Base-by-base conservation (phyloP, 768 basidiomycete genomes). In the Zangia roseola region DNA sequence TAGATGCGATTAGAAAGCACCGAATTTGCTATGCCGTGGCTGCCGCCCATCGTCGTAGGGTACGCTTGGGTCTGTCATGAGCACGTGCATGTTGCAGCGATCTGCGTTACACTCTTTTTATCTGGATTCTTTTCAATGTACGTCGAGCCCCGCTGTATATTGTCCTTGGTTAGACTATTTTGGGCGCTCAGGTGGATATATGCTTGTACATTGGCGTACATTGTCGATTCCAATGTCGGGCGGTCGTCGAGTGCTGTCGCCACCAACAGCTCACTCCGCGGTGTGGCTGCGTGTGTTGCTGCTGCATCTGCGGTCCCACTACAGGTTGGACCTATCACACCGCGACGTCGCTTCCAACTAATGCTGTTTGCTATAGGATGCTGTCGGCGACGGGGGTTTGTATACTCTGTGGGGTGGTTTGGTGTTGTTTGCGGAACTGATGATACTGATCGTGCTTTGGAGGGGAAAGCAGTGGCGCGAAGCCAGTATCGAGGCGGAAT, bases 191-290 rank as follows among this genome's bases (percentile, higher is more conserved):
- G 79, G 57, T 74, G 74, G 67, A 80, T 83, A 40, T 87, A 87
- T 62, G 71, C 83, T 2, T 83, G 80, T 38, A 84, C 86, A 0
- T 70, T 95, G 23, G 85, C 92, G 0, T 94, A 93, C 61, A 79
- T 94, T 35, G 90, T 94, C 5, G 92, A 95, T 60, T 82, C 91
- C 10, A 95, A 94, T 58, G 74, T 75, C 5, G 93, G 92, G 8
- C 79, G 84, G 14, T 90, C 89, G 0, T 86, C 89, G 0, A 82
- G 81, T 3, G 90, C 88, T 0, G 79, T 83, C 10, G 90, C 92
- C 0, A 70, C 78, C 25, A 94, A 94, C 64, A 86, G 85, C 45
- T 78, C 78, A 19, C 86, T 88, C 66, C 79, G 92, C 28, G 90
- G 91, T 0, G 16, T 76, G 1, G 69, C 72, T 17, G 91, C 83